phyloP scores from a whole-genome alignment of 805 yeast species.

The Wickerhamomyces chaumierensis region DNA sequence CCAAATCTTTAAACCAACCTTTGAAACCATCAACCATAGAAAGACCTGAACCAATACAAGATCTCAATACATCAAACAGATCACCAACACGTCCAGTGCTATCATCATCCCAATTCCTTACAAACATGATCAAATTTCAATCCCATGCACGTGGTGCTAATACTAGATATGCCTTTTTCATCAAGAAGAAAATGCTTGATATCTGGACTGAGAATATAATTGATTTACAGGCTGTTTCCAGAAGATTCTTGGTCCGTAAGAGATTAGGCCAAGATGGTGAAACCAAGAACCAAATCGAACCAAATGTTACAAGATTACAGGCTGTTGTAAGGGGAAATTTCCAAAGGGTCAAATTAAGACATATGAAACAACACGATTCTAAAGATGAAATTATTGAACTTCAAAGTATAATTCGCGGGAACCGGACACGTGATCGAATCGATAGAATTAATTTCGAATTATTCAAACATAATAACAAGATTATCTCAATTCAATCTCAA shows the following conservation, averaged over 20 bases:
- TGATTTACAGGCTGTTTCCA: constrained; percentile 34
- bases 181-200: constrained; percentile 48
- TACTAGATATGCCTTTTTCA: constrained; percentile 51
- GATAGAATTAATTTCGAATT: constrained; percentile 8
- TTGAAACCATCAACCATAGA: neutral
- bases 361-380: constrained; percentile 6
- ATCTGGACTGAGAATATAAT: constrained; percentile 42
- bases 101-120: constrained; percentile 13
- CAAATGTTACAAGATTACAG: constrained; percentile 22
- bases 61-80: too few species aligned
- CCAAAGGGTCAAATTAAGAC: constrained; percentile 7
- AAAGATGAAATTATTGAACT: constrained; percentile 13
- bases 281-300: constrained; percentile 11
- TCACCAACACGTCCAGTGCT: too few species aligned
- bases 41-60: neutral
- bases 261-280: constrained; percentile 19
- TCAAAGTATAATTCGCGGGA: constrained; percentile 35
- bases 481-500: constrained; percentile 9
- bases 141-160: constrained; percentile 61
- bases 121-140: constrained; percentile 42
- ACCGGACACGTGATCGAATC: constrained; percentile 18
- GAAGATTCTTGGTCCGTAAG: constrained; percentile 34
- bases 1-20: neutral
- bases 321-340: constrained; percentile 23
- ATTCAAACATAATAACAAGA: constrained; percentile 8